Percentiles rank a stretch among this genome's conserved stretches.
Conservation (phyloP, 257 asterid species). For the Gentiana straminea region DNA sequence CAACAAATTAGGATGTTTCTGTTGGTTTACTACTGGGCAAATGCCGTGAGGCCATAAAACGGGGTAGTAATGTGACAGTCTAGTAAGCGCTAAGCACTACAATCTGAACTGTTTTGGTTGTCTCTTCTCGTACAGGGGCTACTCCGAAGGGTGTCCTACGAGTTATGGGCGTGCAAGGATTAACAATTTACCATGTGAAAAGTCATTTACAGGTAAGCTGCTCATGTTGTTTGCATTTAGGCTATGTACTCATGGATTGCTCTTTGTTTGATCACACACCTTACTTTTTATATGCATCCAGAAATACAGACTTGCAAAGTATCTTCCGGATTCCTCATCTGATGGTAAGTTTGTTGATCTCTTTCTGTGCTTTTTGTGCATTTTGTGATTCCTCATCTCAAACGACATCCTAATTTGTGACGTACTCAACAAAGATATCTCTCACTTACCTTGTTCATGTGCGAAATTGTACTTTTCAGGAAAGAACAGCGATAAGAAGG, state of each 20-base stretch:
- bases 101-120: constrained; percentile 10
- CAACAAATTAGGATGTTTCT: no score
- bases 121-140: constrained; percentile 54
- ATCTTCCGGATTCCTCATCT: constrained; percentile 88
- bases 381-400: constrained; percentile 1
- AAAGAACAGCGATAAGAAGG: constrained; percentile 72
- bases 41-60: no score
- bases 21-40: no score
- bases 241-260: constrained; percentile 7
- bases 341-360: constrained; percentile 58
- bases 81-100: neutral
- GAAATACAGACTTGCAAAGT: constrained; percentile 99
- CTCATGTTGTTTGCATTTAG: constrained; percentile 2
- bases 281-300: constrained; percentile 24
- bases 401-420: neutral
- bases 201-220: constrained; percentile 88
- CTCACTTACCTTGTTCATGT: constrained; percentile 10
- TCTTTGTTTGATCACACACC: constrained; percentile 11
- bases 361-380: neutral
- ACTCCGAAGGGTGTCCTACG: constrained; percentile 98
- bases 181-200: constrained; percentile 95
- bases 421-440: constrained; percentile 1
- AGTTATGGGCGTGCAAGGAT: constrained; percentile 97
- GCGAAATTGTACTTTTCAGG: constrained; percentile 33
- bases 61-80: no score